A percentile compares a stretch with the other conserved stretches of the same genome.
phyloP scores from a whole-genome alignment of 805 yeast species.

The Tetrapisispora fleetii region DNA sequence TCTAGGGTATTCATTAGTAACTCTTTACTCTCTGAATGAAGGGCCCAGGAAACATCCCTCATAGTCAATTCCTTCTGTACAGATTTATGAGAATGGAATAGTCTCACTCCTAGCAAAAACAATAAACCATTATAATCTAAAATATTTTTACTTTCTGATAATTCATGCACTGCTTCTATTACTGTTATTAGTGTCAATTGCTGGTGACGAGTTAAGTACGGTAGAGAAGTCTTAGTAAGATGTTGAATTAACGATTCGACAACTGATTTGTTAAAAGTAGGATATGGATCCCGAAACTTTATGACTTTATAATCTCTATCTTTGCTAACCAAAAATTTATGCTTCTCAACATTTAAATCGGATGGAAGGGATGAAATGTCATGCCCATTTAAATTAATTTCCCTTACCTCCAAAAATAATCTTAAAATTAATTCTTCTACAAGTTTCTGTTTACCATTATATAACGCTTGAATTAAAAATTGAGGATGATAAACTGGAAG shows the following conservation, averaged over 20 bases:
- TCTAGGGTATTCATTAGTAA: constrained; percentile 41
- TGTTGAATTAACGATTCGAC: constrained; percentile 45
- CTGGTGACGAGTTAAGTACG: constrained; percentile 82
- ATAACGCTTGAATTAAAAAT: constrained; percentile 62
- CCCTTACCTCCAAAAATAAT: constrained; percentile 46
- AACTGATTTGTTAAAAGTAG: constrained; percentile 34
- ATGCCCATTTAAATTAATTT: constrained; percentile 36
- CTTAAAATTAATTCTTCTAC: constrained; percentile 49
- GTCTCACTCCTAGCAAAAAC: constrained; percentile 59
- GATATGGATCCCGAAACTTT: constrained; percentile 32
- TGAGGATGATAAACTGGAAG: constrained; percentile 89
- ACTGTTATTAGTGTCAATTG: constrained; percentile 72
- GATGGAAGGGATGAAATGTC: constrained; percentile 27
- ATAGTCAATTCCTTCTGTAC: constrained; percentile 48
- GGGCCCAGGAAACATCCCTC: constrained; percentile 83
- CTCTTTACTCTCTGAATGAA: constrained; percentile 72
- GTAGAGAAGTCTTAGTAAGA: constrained; percentile 56
- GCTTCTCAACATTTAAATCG: constrained; percentile 21
- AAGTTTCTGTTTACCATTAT: constrained; percentile 45
- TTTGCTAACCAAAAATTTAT: constrained; percentile 18
- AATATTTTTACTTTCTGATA: constrained; percentile 33
- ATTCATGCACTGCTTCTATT: constrained; percentile 50
- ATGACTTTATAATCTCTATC: constrained; percentile 19
- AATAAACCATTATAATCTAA: constrained; percentile 51
- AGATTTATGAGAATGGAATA: constrained; percentile 47